Conservation (phyloP, 768 basidiomycete genomes). For the Leucosporidium creatinivorum region DNA sequence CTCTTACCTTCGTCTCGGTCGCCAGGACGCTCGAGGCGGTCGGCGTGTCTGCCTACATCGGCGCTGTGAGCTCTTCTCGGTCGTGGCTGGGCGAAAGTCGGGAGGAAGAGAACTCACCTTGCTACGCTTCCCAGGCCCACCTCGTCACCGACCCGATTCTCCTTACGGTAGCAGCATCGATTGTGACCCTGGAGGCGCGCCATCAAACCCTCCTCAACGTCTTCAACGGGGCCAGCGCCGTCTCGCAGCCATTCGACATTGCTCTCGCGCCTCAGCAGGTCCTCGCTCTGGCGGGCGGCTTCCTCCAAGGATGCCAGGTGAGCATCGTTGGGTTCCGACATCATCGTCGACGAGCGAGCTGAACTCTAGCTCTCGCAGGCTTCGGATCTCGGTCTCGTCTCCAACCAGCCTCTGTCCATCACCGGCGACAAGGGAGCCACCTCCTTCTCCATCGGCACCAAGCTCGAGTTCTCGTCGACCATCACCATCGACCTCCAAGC, state of each 20-base stretch:
- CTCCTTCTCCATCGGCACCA: slow-evolving; percentile 7
- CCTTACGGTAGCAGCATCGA: slow-evolving; percentile 20
- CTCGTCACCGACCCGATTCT: slow-evolving; percentile 20
- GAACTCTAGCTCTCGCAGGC: too few species aligned
- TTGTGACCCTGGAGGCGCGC: slow-evolving; percentile 68
- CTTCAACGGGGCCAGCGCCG: slow-evolving; percentile 51
- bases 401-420: slow-evolving; percentile 29
- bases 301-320: slow-evolving; percentile 25
- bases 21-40: slow-evolving; percentile 70
- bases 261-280: slow-evolving; percentile 46
- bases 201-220: slow-evolving; percentile 73
- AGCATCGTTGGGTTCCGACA: neutral
- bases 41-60: slow-evolving; percentile 55
- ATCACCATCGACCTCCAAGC: slow-evolving; percentile 4
- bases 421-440: neutral
- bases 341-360: too few species aligned
- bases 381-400: neutral
- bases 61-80: neutral
- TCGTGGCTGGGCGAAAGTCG: too few species aligned
- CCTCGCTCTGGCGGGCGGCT: slow-evolving; percentile 24
- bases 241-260: slow-evolving; percentile 66
- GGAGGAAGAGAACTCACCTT: neutral
- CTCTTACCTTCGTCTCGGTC: slow-evolving; percentile 56
- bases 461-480: slow-evolving; percentile 5
- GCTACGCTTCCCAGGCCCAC: neutral